Evolutionary conservation across 2,329 filamentous ascomycete genomes (phyloP).

Genomic region (Botrytis aclada): DNA sequence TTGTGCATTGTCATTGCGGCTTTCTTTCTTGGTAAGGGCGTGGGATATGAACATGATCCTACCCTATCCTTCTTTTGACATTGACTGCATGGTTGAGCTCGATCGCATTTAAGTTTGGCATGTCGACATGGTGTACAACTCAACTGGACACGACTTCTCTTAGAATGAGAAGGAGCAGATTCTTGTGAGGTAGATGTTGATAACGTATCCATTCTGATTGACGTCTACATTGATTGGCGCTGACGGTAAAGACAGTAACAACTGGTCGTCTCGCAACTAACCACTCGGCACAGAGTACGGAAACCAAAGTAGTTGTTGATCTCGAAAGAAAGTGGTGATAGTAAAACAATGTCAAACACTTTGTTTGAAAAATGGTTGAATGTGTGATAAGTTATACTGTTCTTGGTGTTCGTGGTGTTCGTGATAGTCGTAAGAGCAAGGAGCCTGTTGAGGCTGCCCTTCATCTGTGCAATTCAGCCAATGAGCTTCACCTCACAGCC

Average conservation of each 20-base stretch:
- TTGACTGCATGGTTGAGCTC: conserved; percentile 49
- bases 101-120: conserved; percentile 48
- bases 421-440: neutral
- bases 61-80: conserved; percentile 49
- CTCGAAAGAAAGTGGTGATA: neutral
- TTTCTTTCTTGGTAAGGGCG: conserved; percentile 40
- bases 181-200: neutral
- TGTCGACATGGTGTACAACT: conserved; percentile 26
- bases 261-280: neutral
- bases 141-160: conserved; percentile 22
- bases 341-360: neutral
- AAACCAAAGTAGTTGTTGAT: neutral
- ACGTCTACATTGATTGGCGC: neutral
- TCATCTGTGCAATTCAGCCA: neutral
- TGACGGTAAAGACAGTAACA: neutral
- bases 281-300: neutral
- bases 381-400: neutral
- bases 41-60: conserved; percentile 50
- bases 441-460: neutral
- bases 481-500: neutral
- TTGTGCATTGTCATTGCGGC: conserved; percentile 50
- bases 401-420: neutral
- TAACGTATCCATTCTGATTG: neutral
- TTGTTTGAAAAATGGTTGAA: neutral
- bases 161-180: neutral